Base-by-base conservation (phyloP, 108 stramenopile species). In the Pseudonitzschia delicatissima region DNA sequence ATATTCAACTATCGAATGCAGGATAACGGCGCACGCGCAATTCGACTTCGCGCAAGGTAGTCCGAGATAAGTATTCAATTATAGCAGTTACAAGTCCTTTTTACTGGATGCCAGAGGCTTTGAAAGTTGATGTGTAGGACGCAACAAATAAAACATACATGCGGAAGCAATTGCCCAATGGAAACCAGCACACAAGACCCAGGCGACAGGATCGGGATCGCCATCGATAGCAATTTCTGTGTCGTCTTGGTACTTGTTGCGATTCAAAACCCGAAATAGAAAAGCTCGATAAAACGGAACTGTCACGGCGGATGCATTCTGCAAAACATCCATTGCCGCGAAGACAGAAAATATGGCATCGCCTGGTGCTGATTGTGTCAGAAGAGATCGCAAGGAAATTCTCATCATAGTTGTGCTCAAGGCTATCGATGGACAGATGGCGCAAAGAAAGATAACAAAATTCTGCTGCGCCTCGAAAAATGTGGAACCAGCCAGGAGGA, bases 251-350 rank as follows among this genome's bases (percentile, higher is more conserved):
- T 48, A 6, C 6, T 21, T 18, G 21, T 23, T 23, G 13, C 47
- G n/a, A 4, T 17, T 36, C 55, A 83, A 36, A 8, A 81, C 20
- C 8, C 58, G 65, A 66, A 91, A 87, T 25, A 91, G 53, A 58
- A 82, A 31, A 5, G 90, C 86, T 45, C 90, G 69, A 73, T 91
- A 91, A 52, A 91, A 91, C 0, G 90, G 90, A 26, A 91, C 90
- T 12, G 87, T 77, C 3, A 91, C 85, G 2, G 84, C 77, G 5
- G 83, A 76, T 0, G 79, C 83, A 67, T 91, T 91, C 68, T 80
- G 81, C 52, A 91, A 62, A 2, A 87, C 83, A 69, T 91, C 90
- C 44, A 91, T 45, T 32, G 83, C 90, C 17, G 90, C 90, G 62
- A 91, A 73, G 0, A 91, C 82, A 23, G 90, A 91, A 39, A 87